These are phyloP conservation scores for Globisporangium mamillatum DNA, from an alignment of 352 stramenopile genomes.

Conservation along the genomic window DNA sequence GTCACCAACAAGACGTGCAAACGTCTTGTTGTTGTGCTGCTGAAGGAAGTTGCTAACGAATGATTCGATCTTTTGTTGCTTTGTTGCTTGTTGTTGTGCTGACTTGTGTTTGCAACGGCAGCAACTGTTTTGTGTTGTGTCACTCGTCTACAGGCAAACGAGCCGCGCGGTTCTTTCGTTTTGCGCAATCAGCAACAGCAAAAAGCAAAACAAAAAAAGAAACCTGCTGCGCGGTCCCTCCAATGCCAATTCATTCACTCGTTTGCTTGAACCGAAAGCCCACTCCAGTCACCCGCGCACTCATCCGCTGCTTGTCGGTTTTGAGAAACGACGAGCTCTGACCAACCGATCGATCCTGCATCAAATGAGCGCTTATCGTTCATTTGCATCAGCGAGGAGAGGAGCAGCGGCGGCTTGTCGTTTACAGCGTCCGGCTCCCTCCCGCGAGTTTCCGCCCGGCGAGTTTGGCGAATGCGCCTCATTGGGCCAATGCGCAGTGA, in stretches of 20 bases:
- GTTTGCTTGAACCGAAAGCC: not conserved
- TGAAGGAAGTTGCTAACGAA: not conserved
- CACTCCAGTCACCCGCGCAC: not conserved
- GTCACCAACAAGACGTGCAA: not conserved
- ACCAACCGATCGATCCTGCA: not conserved
- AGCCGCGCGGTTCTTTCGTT: not conserved
- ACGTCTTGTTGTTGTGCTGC: not conserved
- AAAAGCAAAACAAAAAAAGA: not conserved
- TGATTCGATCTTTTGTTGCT: not conserved
- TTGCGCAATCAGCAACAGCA: not conserved
- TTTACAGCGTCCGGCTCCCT: constrained; percentile 4
- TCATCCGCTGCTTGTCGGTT: not conserved
- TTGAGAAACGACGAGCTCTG: not conserved
- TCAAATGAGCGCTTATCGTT: not conserved
- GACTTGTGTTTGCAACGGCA: not conserved
- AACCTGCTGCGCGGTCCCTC: not conserved
- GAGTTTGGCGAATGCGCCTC: not conserved
- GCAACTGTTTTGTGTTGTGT: not conserved
- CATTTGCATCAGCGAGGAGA: not conserved
- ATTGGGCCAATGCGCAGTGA: constrained; percentile 8
- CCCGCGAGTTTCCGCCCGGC: not conserved
- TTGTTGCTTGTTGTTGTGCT: not conserved
- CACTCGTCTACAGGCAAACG: not conserved
- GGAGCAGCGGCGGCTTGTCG: not conserved
- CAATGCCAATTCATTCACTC: not conserved